These are phyloP conservation scores for Wickerhamiella occidentalis DNA, from an alignment of 805 yeast species.

Conservation along the genomic window DNA sequence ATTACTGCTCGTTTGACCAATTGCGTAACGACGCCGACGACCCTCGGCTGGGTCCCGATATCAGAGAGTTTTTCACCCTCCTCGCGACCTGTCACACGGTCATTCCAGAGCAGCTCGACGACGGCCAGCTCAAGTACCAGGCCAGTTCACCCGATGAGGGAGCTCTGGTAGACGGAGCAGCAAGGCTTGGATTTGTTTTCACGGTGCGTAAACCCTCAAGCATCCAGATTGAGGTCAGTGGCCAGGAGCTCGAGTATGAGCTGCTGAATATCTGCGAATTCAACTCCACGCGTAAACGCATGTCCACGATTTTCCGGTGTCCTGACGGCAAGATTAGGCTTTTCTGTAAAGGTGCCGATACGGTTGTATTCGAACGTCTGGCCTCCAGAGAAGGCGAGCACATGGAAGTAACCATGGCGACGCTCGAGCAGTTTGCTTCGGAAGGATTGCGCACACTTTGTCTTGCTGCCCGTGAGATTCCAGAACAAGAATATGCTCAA, in stretches of 20 bases:
- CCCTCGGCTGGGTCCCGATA: slow-evolving; percentile 34
- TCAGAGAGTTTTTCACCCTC: slow-evolving; percentile 69
- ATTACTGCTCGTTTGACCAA: slow-evolving; percentile 57
- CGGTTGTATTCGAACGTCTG: slow-evolving; percentile 82
- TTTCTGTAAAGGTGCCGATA: slow-evolving; percentile 96
- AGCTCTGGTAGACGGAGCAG: slow-evolving; percentile 94
- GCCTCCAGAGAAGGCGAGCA: slow-evolving; percentile 43
- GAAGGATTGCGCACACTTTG: slow-evolving; percentile 93
- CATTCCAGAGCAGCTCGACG: slow-evolving; percentile 66
- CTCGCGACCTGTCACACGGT: slow-evolving; percentile 95
- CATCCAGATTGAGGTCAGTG: slow-evolving; percentile 50
- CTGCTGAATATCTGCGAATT: slow-evolving; percentile 87
- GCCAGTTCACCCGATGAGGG: slow-evolving; percentile 99
- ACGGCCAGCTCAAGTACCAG: slow-evolving; percentile 62
- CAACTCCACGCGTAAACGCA: slow-evolving; percentile 93
- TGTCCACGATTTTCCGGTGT: slow-evolving; percentile 88
- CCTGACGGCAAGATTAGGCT: slow-evolving; percentile 87
- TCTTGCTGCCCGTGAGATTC: slow-evolving; percentile 69
- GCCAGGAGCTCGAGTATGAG: slow-evolving; percentile 51
- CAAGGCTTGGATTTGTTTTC: slow-evolving; percentile 73
- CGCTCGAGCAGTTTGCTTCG: slow-evolving; percentile 90
- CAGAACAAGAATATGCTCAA: slow-evolving; percentile 59
- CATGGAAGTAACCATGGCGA: slow-evolving; percentile 69
- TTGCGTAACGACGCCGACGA: slow-evolving; percentile 38
- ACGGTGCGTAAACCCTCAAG: slow-evolving; percentile 74